Evolutionary conservation across 2,329 filamentous ascomycete species (phyloP), one percentile per base, ranked within the genome.

Genomic region (Daldinia sp.): DNA sequence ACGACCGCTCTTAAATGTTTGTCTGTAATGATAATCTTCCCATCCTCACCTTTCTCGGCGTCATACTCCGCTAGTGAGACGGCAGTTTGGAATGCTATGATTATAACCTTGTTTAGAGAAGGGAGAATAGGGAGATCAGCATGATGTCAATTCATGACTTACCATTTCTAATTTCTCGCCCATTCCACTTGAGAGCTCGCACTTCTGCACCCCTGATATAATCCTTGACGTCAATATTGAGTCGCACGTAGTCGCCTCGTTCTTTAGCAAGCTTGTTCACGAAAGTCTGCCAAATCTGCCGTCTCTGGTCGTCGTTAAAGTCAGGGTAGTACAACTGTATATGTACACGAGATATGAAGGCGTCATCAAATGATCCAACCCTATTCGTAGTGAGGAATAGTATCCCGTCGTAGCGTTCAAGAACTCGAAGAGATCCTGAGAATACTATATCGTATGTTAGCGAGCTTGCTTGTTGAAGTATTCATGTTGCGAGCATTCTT

Each of bases 331-430:
- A 73, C 0, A 79, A 48, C 35, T 78, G 69, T 2, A 80, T 48
- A 10, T 80, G 77, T 0, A 79, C 71, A 1, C 77, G 74, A 0
- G 78, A 79, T 3, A 77, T 74, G 55, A 79, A 78, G 0, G 78
- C 78, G 1, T 79, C 76, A 15, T 79, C 77, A 33, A 79, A 78
- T 0, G 71, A 61, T 0, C 74, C 77, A 0, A 78, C 74, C 1
- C 76, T 57, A 42, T 79, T 79, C 0, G 77, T 72, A 10, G 72
- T 72, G 15, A 80, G 64, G 20, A 80, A 79, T 0, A 79, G 26
- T 6, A 79, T 78, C 1, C 78, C 78, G 5, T 77, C 65, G 42
- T 75, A 79, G 37, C 69, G 76, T 37, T 79, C 78, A 0, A 80
- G 73, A 0, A 75, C 75, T 0, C 75, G 65, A 0, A 79, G 71